These are phyloP conservation scores for Coriolopsis trogii DNA, from an alignment of 1,284 basidiomycete species.

Conservation along the genomic window DNA sequence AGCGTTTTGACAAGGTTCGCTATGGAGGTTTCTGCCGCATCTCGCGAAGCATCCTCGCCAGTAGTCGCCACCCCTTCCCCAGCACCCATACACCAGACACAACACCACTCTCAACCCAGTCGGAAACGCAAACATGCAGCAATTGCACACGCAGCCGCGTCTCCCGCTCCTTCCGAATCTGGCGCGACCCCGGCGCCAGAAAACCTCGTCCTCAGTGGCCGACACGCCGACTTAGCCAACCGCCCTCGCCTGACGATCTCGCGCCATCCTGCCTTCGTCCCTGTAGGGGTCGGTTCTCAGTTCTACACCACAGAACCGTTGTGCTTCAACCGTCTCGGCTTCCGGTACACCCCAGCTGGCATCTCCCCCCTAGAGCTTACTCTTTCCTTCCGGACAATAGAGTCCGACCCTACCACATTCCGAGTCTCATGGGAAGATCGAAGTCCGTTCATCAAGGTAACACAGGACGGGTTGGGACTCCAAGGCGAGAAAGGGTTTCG, in stretches of 20 bases:
- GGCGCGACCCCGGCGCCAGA: constrained; percentile 33
- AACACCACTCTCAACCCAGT: constrained; percentile 17
- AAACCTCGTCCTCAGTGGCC: constrained; percentile 56
- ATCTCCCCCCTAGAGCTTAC: constrained; percentile 62
- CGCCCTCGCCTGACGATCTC: constrained; percentile 71
- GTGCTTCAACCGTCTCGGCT: constrained; percentile 75
- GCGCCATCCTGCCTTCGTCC: constrained; percentile 67
- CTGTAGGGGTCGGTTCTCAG: constrained; percentile 53
- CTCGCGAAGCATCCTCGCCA: constrained; percentile 43
- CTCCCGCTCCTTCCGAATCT: constrained; percentile 49
- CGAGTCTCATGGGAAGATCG: constrained; percentile 90
- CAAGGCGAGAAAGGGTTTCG: constrained; percentile 90
- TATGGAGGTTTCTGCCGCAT: constrained; percentile 32
- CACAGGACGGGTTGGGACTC: constrained; percentile 78
- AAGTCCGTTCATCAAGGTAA: constrained; percentile 78
- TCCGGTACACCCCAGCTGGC: constrained; percentile 82
- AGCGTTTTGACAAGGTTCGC: constrained; percentile 19
- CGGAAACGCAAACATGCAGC: constrained; percentile 46
- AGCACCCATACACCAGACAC: background rate
- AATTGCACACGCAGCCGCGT: constrained; percentile 36
- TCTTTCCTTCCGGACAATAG: constrained; percentile 76
- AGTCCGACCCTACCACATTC: constrained; percentile 66
- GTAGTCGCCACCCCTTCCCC: constrained; percentile 28
- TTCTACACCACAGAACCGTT: constrained; percentile 70
- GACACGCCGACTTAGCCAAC: constrained; percentile 61